Evolutionary conservation across 176 grass and related monocot genomes (phyloP), one percentile per base, ranked within the genome.

Genomic region (Poa pratensis): DNA sequence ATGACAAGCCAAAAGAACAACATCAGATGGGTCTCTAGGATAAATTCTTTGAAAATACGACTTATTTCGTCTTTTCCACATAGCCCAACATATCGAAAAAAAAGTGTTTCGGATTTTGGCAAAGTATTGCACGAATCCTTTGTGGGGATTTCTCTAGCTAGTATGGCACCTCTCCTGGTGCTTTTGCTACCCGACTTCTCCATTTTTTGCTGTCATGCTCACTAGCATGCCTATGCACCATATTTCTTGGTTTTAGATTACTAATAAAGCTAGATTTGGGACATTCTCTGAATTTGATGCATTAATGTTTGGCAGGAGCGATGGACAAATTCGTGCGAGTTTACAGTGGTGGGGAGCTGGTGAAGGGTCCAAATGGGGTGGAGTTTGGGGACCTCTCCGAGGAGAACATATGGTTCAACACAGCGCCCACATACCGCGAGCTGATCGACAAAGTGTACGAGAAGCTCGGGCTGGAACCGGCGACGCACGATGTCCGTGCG

Each of bases 321-420:
- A 87, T 87, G 85, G 85, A 87, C 59, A 87, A 39, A 81, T 87
- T 87, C 43, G 85, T 87, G 69, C 59, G 69, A 42, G 23, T 87
- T 53, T 81, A 87, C 85, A 66, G 78, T 32, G 85, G 78, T 0
- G 85, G 85, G 18, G 45, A 81, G 34, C 85, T 87, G 17, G 58
- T 75, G 67, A 87, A 87, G 69, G 85, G 85, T 19, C 69, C 69
- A 23, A 87, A 75, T 1, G 78, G 78, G 2, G 78, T 81, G 58
- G 85, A 81, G 46, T 81, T 81, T 23, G 85, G 78, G 30, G 51
- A 46, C 58, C 85, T 81, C 19, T 49, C 69, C 1, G 45, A 75
- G 79, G 78, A 81, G 78, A 69, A 70, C 24, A 55, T 81, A 75
- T 87, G 85, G 78, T 87, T 81, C 24, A 42, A 75, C 17, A 8